A percentile compares a stretch with the other conserved stretches of the same genome.
Evolutionary conservation across 305 asterid species (phyloP).

Genomic region (Caryopteris hybrid): DNA sequence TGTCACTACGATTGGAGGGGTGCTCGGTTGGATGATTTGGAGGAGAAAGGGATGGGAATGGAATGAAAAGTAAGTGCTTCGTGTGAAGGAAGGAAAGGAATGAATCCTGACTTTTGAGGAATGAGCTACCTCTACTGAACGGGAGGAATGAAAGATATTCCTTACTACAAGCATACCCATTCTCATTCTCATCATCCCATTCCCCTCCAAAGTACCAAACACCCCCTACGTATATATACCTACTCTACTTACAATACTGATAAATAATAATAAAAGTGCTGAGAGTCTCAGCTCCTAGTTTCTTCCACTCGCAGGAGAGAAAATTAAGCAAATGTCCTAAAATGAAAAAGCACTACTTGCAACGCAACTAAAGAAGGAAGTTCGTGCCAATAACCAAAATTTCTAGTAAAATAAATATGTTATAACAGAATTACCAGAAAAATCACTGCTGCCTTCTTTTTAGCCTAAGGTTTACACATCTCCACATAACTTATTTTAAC

Average conservation of each 20-base stretch:
- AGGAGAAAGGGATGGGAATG: no score
- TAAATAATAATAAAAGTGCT: not conserved
- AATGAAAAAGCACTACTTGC: slow-evolving; percentile 2
- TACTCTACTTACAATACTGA: not conserved
- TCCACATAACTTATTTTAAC: not conserved
- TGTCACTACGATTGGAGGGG: not conserved
- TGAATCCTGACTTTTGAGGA: no score
- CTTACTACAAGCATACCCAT: no score
- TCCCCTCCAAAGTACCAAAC: not conserved
- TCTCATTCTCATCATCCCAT: no score
- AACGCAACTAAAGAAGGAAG: slow-evolving; percentile 2
- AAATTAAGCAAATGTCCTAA: not conserved
- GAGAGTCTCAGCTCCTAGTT: not conserved
- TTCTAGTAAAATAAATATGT: not conserved
- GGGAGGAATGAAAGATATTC: no score
- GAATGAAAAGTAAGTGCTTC: no score
- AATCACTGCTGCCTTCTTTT: slow-evolving; percentile 4
- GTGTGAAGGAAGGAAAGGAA: no score
- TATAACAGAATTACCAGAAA: slow-evolving; percentile 1
- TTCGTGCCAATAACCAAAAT: slow-evolving; percentile 6
- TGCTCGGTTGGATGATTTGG: no score
- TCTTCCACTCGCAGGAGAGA: slow-evolving; percentile 1
- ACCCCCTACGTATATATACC: not conserved
- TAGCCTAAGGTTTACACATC: not conserved
- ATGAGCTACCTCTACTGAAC: no score